A percentile compares a stretch with the other conserved stretches of the same genome.
These are phyloP conservation scores for Solanum etuberosum DNA, from an alignment of 257 asterid genomes.

Conservation along the genomic window DNA sequence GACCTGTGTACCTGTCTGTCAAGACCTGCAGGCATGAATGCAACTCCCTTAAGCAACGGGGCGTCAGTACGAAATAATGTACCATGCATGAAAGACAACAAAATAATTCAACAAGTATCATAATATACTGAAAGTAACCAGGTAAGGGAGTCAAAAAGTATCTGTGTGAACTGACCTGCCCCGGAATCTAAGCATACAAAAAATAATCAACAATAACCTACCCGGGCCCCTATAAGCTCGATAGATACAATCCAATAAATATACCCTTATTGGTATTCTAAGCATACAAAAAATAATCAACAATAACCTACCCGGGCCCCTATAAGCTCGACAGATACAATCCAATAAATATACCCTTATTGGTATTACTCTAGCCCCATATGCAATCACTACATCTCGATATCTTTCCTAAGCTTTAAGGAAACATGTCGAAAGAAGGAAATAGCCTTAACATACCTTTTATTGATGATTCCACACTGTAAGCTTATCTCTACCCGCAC, in stretches of 20 bases:
- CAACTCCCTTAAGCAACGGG: neutral
- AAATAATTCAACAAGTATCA: neutral
- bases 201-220: neutral
- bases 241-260: neutral
- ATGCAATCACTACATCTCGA: neutral
- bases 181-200: neutral
- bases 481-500: neutral
- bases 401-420: neutral
- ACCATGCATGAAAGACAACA: neutral
- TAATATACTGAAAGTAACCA: neutral
- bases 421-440: neutral
- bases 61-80: neutral
- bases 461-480: neutral
- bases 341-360: neutral
- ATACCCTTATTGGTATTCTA: neutral
- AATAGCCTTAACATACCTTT: neutral
- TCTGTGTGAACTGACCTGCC: neutral
- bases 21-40: neutral
- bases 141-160: neutral
- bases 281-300: neutral
- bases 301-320: neutral
- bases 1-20: neutral
- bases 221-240: neutral
- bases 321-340: neutral
- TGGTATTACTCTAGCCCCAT: neutral